phyloP scores from a whole-genome alignment of 345 rosid genomes.

The Bruguiera gymnorhiza region DNA sequence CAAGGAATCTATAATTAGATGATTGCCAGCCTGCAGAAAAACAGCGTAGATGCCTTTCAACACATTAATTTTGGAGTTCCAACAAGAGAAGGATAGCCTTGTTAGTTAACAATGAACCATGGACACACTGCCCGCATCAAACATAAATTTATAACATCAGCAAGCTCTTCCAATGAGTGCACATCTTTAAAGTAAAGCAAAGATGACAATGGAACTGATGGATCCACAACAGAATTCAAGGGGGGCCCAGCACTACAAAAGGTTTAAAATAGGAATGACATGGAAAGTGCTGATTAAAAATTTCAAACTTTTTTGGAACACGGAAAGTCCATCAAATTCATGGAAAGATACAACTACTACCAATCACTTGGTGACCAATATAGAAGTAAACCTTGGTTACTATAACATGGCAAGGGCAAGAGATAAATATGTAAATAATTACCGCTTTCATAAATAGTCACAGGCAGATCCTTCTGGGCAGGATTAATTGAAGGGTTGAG shows the following conservation, averaged over 20 bases:
- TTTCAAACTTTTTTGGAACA: background rate
- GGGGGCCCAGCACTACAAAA: background rate
- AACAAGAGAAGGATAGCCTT: no score
- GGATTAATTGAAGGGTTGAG: conserved; percentile 84
- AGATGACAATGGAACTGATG: background rate
- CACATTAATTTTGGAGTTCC: background rate
- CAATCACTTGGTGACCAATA: background rate
- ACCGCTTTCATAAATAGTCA: conserved; percentile 91
- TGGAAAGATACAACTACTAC: no score
- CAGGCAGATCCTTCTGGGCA: conserved; percentile 89
- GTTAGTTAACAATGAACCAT: no score
- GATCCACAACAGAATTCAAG: background rate
- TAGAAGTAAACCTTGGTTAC: background rate
- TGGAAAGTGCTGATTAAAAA: background rate
- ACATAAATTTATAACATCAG: no score
- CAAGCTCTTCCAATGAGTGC: no score
- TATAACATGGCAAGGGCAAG: background rate
- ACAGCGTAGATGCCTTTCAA: background rate
- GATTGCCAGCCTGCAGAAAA: background rate
- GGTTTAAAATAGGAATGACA: background rate
- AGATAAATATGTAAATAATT: conserved; percentile 9
- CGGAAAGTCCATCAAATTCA: no score
- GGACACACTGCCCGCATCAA: no score
- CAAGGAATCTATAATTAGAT: background rate
- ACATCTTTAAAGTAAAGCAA: no score